phyloP scores from a whole-genome alignment of 2,329 filamentous ascomycete species.

The Xylariaceae sp. region DNA sequence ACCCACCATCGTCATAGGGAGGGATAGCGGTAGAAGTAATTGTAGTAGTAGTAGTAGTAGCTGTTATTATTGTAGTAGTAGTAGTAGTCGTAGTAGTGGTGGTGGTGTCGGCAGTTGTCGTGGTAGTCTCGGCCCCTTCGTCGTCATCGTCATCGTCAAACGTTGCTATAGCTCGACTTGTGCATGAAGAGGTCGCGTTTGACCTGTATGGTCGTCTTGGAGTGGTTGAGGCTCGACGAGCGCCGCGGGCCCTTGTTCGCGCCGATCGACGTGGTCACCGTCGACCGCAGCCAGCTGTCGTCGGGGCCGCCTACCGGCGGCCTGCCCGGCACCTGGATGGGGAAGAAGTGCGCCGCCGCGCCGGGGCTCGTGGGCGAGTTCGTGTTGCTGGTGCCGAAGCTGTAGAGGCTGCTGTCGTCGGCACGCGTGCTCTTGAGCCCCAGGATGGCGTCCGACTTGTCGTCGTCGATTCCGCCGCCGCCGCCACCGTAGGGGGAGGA shows the following conservation, averaged over 20 bases:
- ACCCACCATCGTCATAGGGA: too few species aligned
- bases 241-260: slow-evolving; percentile 2
- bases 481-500: neutral
- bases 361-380: neutral
- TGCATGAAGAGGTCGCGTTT: slow-evolving; percentile 12
- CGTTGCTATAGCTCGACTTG: too few species aligned
- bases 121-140: too few species aligned
- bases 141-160: too few species aligned
- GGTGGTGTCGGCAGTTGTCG: too few species aligned
- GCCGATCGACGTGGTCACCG: slow-evolving; percentile 16
- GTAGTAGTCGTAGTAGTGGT: too few species aligned
- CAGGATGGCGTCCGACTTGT: slow-evolving; percentile 6
- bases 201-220: slow-evolving; percentile 11
- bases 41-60: too few species aligned
- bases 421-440: slow-evolving; percentile 4
- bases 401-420: slow-evolving; percentile 3
- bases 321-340: neutral
- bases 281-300: slow-evolving; percentile 10
- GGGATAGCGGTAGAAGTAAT: too few species aligned
- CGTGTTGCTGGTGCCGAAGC: slow-evolving; percentile 2
- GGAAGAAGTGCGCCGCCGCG: neutral
- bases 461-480: slow-evolving; percentile 2
- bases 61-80: too few species aligned
- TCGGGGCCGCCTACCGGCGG: slow-evolving; percentile 1
- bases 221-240: slow-evolving; percentile 2